Evolutionary conservation across 2,329 filamentous ascomycete genomes (phyloP), one percentile per base, ranked within the genome.

Genomic region (Chrysoporthe deuterocubensis): DNA sequence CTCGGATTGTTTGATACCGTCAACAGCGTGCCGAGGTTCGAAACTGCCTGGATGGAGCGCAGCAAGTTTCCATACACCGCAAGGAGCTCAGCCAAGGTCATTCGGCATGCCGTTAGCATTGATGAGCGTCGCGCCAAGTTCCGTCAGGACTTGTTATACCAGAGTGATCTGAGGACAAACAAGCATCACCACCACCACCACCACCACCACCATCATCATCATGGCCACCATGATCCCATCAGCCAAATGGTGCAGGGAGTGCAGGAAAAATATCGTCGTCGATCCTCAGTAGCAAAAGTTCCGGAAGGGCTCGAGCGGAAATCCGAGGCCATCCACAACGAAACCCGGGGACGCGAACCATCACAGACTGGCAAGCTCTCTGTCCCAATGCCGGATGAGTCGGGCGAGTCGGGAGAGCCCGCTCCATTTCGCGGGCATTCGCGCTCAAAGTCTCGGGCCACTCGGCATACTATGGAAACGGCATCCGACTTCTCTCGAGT

Each of bases 1-100:
- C 81, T 96, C 1, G 92, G 92, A 0, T 83, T 96, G 0, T 96
- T 95, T 71, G 92, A 95, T 72, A 94, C 91, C 0, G 92, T 95
- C 70, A 94, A 94, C 73, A 92, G 89, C 16, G 91, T 94, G 0
- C 91, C 92, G 1, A 84, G 86, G 3, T 96, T 96, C 68, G 92
- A 96, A 77, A 87, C 84, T 2, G 84, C 85, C 0, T 92, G 89
- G 87, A 94, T 95, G 90, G 87, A 92, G 74, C 86, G 92, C 48
- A 92, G 86, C 74, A 93, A 90, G 75, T 93, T 93, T 54, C 91
- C 91, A 0, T 92, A 91, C 74, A 89, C 86, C 0, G 86, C 85
- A 1, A 78, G 84, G 1, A 87, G 83, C 32, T 86, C 82, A 9
- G 86, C 86, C 2, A 84, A 82, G 72, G 85, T 90, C 0, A 89